Evolutionary conservation across 164 flowering plant species (phyloP), one percentile per base, ranked within the genome.

Genomic region (Aristolochia californica): DNA sequence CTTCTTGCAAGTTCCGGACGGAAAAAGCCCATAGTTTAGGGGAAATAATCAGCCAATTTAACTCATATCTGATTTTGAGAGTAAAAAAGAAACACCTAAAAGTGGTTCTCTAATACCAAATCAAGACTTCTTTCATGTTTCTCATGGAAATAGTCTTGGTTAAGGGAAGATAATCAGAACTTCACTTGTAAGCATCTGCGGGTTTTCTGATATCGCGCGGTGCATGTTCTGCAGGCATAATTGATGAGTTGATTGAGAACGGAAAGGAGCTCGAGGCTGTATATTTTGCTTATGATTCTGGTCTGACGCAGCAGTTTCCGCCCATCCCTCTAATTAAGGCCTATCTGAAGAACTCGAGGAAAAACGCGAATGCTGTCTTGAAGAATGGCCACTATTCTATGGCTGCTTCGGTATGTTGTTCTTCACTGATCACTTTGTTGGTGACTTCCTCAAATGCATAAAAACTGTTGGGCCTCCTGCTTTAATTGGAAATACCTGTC

Each of bases 261-360:
- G 82, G 85, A 30, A 80, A 80, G 69, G 85, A 80, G 76, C 67
- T 79, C 50, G 88, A 80, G 54, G 88, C 85, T 17, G 71, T 83
- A 4, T 78, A 76, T 62, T 77, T 83, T 67, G 81, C 82, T 25
- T 59, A 61, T 24, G 89, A 78, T 57, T 59, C 74, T 61, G 81
- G 76, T 55, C 56, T 83, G 69, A 76, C 81, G 23, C 78, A 75
- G 43, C 64, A 61, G 26, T 79, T 77, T 68, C 60, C 78, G 25
- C 81, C 83, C 3, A 62, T 75, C 59, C 20, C 74, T 58, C 62
- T 80, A 58, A 74, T 83, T 43, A 83, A 73, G 69, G 60, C 78
- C 12, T 71, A 59, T 70, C 77, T 74, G 47, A 70, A 62, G 34
- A 83, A 74, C 72, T 62, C 72, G 40, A 78, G 71, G 66, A 74